phyloP scores from a whole-genome alignment of 306 rosid species.

The Begonia fuchsioides region DNA sequence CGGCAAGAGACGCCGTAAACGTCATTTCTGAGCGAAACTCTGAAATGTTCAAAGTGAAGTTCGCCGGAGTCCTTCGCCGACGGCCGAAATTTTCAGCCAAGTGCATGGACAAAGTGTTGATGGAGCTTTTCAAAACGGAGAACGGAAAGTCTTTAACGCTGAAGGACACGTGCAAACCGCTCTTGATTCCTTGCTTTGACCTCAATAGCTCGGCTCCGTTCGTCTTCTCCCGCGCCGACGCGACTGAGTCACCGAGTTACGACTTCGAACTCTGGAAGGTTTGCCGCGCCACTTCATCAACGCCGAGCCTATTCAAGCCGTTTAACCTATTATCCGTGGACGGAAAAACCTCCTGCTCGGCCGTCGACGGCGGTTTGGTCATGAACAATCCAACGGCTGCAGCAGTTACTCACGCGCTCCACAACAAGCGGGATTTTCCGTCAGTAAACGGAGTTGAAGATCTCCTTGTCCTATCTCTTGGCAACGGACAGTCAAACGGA shows the following conservation, averaged over 20 bases:
- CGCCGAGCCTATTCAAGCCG: constrained; percentile 68
- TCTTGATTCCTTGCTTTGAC: constrained; percentile 89
- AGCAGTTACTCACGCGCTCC: too few species aligned
- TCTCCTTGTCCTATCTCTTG: constrained; percentile 61
- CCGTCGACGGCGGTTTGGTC: constrained; percentile 83
- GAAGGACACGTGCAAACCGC: constrained; percentile 79
- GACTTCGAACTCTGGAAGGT: constrained; percentile 91
- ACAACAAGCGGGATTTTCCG: constrained; percentile 91
- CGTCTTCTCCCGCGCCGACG: constrained; percentile 92
- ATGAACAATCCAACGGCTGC: constrained; percentile 98
- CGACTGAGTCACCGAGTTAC: constrained; percentile 73
- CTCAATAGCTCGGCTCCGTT: constrained; percentile 87
- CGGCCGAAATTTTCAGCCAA: constrained; percentile 34
- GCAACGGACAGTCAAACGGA: constrained; percentile 42
- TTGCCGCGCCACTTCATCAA: constrained; percentile 87
- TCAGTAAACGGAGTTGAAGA: constrained; percentile 71
- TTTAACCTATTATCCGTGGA: constrained; percentile 59
- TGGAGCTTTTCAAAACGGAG: constrained; percentile 36
- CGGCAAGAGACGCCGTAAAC: constrained; percentile 53
- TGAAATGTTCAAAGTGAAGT: constrained; percentile 29
- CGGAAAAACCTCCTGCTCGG: too few species aligned
- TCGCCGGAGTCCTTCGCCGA: constrained; percentile 29
- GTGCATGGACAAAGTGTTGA: constrained; percentile 56
- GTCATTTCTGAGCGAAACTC: constrained; percentile 23
- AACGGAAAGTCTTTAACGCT: constrained; percentile 45